A percentile compares a stretch with the other conserved stretches of the same genome.
phyloP scores from a whole-genome alignment of 2,329 filamentous ascomycete species.

The Fusarium sp. region DNA sequence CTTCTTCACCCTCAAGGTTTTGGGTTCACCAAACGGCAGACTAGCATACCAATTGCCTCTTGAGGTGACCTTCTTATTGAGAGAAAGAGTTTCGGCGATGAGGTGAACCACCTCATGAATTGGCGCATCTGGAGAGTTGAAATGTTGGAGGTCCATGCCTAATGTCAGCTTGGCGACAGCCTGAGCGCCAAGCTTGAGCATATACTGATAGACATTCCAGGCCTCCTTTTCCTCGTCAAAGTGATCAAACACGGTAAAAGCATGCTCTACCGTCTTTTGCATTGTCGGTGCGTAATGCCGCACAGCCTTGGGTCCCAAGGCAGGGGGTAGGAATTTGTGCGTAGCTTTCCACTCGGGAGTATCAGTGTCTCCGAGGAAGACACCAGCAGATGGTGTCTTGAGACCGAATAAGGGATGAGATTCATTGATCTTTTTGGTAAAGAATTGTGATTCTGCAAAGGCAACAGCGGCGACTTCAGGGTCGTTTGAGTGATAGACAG shows the following conservation, averaged over 20 bases:
- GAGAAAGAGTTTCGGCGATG: slow-evolving; percentile 59
- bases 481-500: slow-evolving; percentile 60
- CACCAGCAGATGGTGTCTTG: slow-evolving; percentile 52
- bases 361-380: slow-evolving; percentile 61
- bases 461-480: slow-evolving; percentile 56
- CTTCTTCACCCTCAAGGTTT: slow-evolving; percentile 51
- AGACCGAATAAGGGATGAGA: slow-evolving; percentile 57
- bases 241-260: slow-evolving; percentile 60
- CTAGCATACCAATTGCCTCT: slow-evolving; percentile 64
- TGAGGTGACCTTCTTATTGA: slow-evolving; percentile 67
- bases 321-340: slow-evolving; percentile 70
- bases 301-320: slow-evolving; percentile 66
- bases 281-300: slow-evolving; percentile 68
- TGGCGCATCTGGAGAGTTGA: slow-evolving; percentile 54
- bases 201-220: slow-evolving; percentile 60
- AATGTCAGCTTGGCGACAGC: slow-evolving; percentile 56
- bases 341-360: slow-evolving; percentile 58
- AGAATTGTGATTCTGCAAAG: slow-evolving; percentile 60
- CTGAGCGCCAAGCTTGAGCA: slow-evolving; percentile 59
- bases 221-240: slow-evolving; percentile 58
- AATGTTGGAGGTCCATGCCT: slow-evolving; percentile 58
- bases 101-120: slow-evolving; percentile 60
- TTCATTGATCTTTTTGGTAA: slow-evolving; percentile 62
- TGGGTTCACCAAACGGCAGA: slow-evolving; percentile 66
- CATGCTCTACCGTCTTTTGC: slow-evolving; percentile 61